phyloP scores from a whole-genome alignment of 2,329 filamentous ascomycete genomes.

The Raffaelea albimanens region DNA sequence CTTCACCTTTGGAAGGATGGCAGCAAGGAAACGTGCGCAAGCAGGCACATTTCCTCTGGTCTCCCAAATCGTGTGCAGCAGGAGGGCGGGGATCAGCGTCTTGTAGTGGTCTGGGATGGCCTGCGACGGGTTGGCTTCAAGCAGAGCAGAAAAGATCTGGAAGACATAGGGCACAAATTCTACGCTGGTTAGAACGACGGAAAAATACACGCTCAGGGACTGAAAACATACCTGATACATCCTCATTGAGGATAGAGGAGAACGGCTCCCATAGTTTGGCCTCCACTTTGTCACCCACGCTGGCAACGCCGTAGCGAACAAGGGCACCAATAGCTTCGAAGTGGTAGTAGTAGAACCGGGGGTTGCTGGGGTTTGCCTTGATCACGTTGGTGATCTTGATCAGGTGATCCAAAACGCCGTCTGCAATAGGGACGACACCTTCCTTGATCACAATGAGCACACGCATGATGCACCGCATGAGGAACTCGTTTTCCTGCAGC shows the following conservation, averaged over 20 bases:
- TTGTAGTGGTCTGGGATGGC: slow-evolving; percentile 74
- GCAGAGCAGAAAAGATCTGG: slow-evolving; percentile 82
- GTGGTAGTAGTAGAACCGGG: slow-evolving; percentile 96
- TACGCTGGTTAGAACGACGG: slow-evolving; percentile 18
- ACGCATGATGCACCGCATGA: slow-evolving; percentile 98
- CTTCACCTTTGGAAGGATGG: slow-evolving; percentile 71
- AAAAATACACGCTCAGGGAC: background rate
- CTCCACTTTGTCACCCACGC: slow-evolving; percentile 66
- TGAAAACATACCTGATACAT: slow-evolving; percentile 57
- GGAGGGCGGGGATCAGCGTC: slow-evolving; percentile 64
- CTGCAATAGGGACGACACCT: slow-evolving; percentile 61
- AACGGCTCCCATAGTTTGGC: slow-evolving; percentile 76
- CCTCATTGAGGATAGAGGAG: slow-evolving; percentile 66
- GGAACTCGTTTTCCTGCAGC: slow-evolving; percentile 95
- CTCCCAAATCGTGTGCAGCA: slow-evolving; percentile 82
- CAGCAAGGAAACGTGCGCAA: slow-evolving; percentile 72
- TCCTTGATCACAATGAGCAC: slow-evolving; percentile 92
- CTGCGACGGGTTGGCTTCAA: slow-evolving; percentile 76
- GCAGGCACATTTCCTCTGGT: slow-evolving; percentile 88
- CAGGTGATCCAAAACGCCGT: slow-evolving; percentile 73
- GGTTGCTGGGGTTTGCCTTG: slow-evolving; percentile 91
- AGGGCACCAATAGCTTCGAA: slow-evolving; percentile 91
- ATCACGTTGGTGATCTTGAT: slow-evolving; percentile 87
- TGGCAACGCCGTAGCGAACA: slow-evolving; percentile 59
- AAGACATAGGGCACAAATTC: slow-evolving; percentile 97